Percentiles rank a stretch among this genome's conserved stretches.
These are phyloP conservation scores for Dipsacomyces acuminosporus DNA, from an alignment of 371 early-diverging fungal genomes.

Conservation along the genomic window DNA sequence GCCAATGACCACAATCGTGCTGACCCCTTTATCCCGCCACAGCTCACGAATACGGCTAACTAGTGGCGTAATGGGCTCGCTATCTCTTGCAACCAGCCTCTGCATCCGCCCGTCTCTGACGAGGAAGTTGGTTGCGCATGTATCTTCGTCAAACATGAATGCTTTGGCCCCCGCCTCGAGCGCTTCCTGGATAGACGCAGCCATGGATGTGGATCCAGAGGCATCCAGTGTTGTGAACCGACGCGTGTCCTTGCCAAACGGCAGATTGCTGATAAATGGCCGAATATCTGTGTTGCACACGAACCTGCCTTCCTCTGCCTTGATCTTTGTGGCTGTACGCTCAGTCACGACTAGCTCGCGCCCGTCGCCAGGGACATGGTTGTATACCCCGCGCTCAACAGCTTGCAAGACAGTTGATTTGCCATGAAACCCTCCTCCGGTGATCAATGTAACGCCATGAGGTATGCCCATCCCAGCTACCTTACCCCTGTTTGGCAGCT, in stretches of 20 bases:
- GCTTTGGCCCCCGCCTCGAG: constrained; percentile 46
- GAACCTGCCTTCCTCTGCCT: constrained; percentile 53
- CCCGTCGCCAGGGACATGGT: constrained; percentile 55
- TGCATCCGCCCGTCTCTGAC: constrained; percentile 55
- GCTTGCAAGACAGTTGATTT: constrained; percentile 54
- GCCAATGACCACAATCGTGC: constrained; percentile 52
- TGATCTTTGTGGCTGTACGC: constrained; percentile 35
- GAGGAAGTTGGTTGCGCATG: constrained; percentile 57
- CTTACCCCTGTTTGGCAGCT: constrained; percentile 45
- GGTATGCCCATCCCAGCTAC: constrained; percentile 52
- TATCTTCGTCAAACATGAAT: constrained; percentile 55
- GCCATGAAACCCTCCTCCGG: constrained; percentile 59
- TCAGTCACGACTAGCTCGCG: constrained; percentile 51
- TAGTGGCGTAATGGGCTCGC: constrained; percentile 58
- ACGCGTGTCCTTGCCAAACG: constrained; percentile 43
- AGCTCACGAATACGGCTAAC: constrained; percentile 48
- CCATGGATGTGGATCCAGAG: constrained; percentile 57
- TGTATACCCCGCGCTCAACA: constrained; percentile 51
- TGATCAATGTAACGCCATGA: constrained; percentile 50
- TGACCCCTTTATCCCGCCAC: constrained; percentile 35
- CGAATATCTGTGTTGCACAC: constrained; percentile 49
- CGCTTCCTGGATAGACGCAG: constrained; percentile 54
- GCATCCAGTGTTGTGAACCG: constrained; percentile 50
- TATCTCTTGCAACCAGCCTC: constrained; percentile 42
- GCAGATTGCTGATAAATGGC: constrained; percentile 53